A percentile compares a stretch with the other conserved stretches of the same genome.
phyloP scores from a whole-genome alignment of 2,329 filamentous ascomycete genomes.

The Cladosporium sp. region DNA sequence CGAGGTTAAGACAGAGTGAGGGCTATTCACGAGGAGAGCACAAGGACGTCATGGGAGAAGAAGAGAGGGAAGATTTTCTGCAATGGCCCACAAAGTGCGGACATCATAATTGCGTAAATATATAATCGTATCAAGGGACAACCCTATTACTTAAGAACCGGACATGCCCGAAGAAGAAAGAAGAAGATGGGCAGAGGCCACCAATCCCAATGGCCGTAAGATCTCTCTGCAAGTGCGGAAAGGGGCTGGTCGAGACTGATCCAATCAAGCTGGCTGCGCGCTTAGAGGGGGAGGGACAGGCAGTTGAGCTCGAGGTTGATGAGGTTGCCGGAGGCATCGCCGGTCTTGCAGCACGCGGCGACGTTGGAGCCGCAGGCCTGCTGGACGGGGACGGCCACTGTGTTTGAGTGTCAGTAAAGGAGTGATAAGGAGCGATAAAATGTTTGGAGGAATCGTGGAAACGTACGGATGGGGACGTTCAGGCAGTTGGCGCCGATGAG shows the following conservation, averaged over 20 bases:
- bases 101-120: not conserved
- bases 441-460: not conserved
- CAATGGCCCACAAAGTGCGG: too few species aligned
- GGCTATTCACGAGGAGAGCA: too few species aligned
- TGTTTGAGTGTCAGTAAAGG: not conserved
- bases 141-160: slow-evolving; percentile 4
- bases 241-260: not conserved
- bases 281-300: slow-evolving; percentile 8
- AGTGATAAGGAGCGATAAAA: too few species aligned
- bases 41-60: too few species aligned
- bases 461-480: slow-evolving; percentile 9
- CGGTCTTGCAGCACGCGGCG: slow-evolving; percentile 8
- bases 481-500: slow-evolving; percentile 10
- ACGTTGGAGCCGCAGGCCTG: slow-evolving; percentile 10
- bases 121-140: slow-evolving; percentile 5
- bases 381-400: slow-evolving; percentile 9
- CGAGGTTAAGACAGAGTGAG: too few species aligned
- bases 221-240: not conserved
- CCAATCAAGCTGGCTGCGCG: not conserved
- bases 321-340: slow-evolving; percentile 8
- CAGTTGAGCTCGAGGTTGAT: slow-evolving; percentile 13
- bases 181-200: slow-evolving; percentile 8
- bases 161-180: slow-evolving; percentile 8
- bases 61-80: too few species aligned
- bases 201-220: slow-evolving; percentile 3